Base-by-base conservation (phyloP, 2,329 filamentous ascomycete genomes). In the Colletotrichum horii region DNA sequence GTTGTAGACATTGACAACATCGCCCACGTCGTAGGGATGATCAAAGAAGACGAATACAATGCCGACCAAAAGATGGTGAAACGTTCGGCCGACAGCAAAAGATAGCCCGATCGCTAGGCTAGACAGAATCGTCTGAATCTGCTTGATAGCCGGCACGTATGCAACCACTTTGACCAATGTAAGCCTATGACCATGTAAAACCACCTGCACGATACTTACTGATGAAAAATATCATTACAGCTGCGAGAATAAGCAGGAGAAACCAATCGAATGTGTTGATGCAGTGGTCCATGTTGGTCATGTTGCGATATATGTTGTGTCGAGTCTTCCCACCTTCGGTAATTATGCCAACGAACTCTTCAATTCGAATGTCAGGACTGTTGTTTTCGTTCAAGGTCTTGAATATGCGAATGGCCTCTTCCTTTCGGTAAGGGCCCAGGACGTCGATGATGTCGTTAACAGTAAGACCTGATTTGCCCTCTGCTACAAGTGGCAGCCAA, bases 41-140 rank as follows among this genome's bases (percentile, higher is more conserved):
- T 94, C 94, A 82, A 94, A 91, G 78, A 94, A 94, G 70, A 94
- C 92, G 82, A 94, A 94, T 77, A 94, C 89, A 78, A 92, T 87
- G 3, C 92, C 94, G 78, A 93, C 91, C 11, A 94, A 84, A 79
- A 94, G 93, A 78, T 94, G 93, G 80, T 94, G 91, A 1, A 93
- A 92, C 0, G 93, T 94, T 4, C 91, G 89, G n/a, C 91, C 92
- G 82, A 94, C 93, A n/a, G 94, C 87, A 91, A 93, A 94, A 2
- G 92, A 93, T 3, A 94, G 84, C 8, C 92, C 93, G 24, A 82
- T 77, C 19, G 78, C 78, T 19, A 82, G 77, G 34, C 78, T 78
- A 16, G 79, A 77, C 7, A 80, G 66, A 16, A 79, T 80, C 14
- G 78, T 76, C 58, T 82, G 80, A 24, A 82, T 81, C 9, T 78